Base-by-base conservation (phyloP, 345 rosid genomes). In the Laguncularia racemosa region DNA sequence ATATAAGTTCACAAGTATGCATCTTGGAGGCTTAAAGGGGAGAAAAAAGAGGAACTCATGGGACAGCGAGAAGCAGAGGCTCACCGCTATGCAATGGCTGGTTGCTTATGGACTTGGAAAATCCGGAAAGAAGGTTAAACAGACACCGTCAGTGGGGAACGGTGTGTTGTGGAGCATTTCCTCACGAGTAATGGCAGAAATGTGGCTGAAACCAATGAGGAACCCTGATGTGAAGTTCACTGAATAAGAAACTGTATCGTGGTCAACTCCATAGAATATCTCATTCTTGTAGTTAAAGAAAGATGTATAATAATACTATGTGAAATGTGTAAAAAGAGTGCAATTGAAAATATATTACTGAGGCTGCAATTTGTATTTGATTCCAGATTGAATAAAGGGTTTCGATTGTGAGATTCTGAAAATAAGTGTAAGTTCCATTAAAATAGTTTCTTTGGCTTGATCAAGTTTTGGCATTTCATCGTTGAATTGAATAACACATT, bases 181-280 rank as follows among this genome's bases (percentile, higher is more conserved):
- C 18, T 81, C 97, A 8, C 74, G 97, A 57, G 83, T 86, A 58
- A 81, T 86, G 96, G 97, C 98, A 6, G 95, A 83, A 51, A 92
- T 84, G 98, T 88, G 96, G 98, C 91, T 92, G 50, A 88, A 77
- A 76, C 65, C 93, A 15, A 82, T 84, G 70, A 83, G 96, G 74
- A 92, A 92, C 63, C 98, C 98, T 4, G 91, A 92, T 59, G 81
- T 88, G 13, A 88, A 78, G 68, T 66, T 85, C 49, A 52, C 75
- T 19, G 67, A 63, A 68, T 78, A 63, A 66, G 50, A 49, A 33
- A n/a, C 48, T 45, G 8, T 14, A n/a, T 48, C 21, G 10, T 20
- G 8, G 18, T 11, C 10, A 5, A 18, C 12, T 26, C 21, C 15
- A 48, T n/a, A 59, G 14, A 59, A 15, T 48, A 18, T 21, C 17